Evolutionary conservation across 441 rosid genomes (phyloP).

Genomic region (Syzygium syzygioides): DNA sequence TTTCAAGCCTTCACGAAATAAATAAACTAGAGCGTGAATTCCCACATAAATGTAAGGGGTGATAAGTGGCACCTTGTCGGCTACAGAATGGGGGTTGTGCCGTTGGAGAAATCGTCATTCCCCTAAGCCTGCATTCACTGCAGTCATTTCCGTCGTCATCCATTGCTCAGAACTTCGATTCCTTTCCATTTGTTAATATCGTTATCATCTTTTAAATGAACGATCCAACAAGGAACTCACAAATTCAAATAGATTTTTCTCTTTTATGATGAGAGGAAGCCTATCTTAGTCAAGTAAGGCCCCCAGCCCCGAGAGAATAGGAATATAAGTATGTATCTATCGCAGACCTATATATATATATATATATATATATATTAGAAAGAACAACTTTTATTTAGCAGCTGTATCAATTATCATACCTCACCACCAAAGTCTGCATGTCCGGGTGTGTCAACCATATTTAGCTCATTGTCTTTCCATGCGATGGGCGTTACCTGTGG

Average conservation of each 20-base stretch:
- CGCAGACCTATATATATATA: neutral
- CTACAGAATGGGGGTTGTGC: neutral
- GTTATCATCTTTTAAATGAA: neutral
- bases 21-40: neutral
- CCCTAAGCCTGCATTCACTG: neutral
- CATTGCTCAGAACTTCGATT: neutral
- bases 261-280: neutral
- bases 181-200: neutral
- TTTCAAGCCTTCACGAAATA: too few species aligned
- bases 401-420: constrained; percentile 31
- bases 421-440: constrained; percentile 99
- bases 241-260: neutral
- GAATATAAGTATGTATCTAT: neutral
- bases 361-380: neutral
- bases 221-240: neutral
- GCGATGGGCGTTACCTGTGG: constrained; percentile 76
- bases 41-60: neutral
- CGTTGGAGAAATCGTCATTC: neutral
- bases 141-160: neutral
- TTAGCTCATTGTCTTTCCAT: constrained; percentile 88
- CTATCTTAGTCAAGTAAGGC: neutral
- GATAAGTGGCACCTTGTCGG: neutral
- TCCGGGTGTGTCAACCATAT: constrained; percentile 99
- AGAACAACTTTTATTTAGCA: neutral
- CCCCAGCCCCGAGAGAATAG: neutral